phyloP scores from a whole-genome alignment of 2,329 filamentous ascomycete genomes.

The Phaeophleospora eucalypticola region DNA sequence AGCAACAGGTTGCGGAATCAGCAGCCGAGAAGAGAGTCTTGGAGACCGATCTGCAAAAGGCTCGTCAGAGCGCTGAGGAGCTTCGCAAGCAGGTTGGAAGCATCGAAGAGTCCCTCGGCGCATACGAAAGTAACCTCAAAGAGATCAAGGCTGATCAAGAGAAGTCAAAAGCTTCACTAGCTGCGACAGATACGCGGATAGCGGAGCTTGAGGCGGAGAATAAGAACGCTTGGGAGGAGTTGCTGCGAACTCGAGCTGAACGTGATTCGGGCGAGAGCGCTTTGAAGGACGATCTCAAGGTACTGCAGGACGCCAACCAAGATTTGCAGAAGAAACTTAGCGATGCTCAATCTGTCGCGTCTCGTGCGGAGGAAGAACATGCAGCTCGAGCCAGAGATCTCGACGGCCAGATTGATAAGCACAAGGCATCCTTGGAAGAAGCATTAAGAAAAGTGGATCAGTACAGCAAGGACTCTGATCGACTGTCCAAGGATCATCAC shows the following conservation, averaged over 20 bases:
- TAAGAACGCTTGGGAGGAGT: slow-evolving; percentile 14
- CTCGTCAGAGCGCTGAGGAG: slow-evolving; percentile 13
- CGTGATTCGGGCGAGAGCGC: slow-evolving; percentile 9
- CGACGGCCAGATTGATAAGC: slow-evolving; percentile 12
- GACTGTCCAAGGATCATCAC: slow-evolving; percentile 10
- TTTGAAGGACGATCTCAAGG: slow-evolving; percentile 17
- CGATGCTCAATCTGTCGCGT: slow-evolving; percentile 14
- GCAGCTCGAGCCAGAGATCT: slow-evolving; percentile 10
- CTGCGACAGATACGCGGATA: slow-evolving; percentile 13
- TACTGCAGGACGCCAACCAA: slow-evolving; percentile 9
- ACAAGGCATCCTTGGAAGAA: slow-evolving; percentile 12
- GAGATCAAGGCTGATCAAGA: slow-evolving; percentile 12
- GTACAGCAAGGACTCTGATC: slow-evolving; percentile 9
- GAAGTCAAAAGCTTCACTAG: slow-evolving; percentile 5
- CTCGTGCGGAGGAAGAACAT: slow-evolving; percentile 6
- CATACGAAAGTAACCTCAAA: slow-evolving; percentile 9
- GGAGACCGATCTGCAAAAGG: slow-evolving; percentile 12
- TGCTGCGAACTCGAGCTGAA: slow-evolving; percentile 14
- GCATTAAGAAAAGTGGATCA: slow-evolving; percentile 10
- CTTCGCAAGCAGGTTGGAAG: slow-evolving; percentile 13
- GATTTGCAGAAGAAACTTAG: slow-evolving; percentile 17
- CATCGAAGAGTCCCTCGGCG: slow-evolving; percentile 12
- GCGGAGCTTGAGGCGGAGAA: slow-evolving; percentile 21
- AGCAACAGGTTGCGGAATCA: slow-evolving; percentile 17
- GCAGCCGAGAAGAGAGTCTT: slow-evolving; percentile 16